A percentile compares a stretch with the other conserved stretches of the same genome.
Evolutionary conservation across 208 protist species (phyloP).

Genomic region (Angomonas ambiguus): DNA sequence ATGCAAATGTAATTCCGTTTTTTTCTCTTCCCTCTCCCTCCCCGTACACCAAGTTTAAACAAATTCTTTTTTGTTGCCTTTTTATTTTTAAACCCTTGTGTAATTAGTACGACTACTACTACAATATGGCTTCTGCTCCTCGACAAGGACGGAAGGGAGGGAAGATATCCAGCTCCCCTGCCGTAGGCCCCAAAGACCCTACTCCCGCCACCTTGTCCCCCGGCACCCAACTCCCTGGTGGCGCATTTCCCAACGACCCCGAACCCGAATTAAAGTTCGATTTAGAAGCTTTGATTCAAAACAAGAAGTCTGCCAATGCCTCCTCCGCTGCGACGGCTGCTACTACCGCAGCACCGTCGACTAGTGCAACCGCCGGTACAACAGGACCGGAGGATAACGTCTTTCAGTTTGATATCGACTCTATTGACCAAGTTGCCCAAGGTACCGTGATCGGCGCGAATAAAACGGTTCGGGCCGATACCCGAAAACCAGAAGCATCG

Average conservation of each 20-base stretch:
- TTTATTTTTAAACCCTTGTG: slow-evolving; percentile 5
- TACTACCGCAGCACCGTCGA: slow-evolving; percentile 10
- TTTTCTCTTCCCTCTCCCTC: neutral
- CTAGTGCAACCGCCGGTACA: slow-evolving; percentile 6
- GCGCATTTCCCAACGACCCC: slow-evolving; percentile 14
- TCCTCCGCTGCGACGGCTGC: slow-evolving; percentile 4
- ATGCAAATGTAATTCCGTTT: neutral
- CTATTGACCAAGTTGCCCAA: slow-evolving; percentile 75
- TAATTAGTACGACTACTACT: neutral
- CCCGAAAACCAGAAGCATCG: slow-evolving; percentile 40
- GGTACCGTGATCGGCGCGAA: slow-evolving; percentile 74
- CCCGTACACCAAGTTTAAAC: neutral
- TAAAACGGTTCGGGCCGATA: slow-evolving; percentile 63
- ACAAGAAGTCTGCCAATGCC: slow-evolving; percentile 8
- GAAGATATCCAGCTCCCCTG: slow-evolving; percentile 70
- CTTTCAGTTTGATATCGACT: slow-evolving; percentile 82
- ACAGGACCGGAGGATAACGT: slow-evolving; percentile 41
- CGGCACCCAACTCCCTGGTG: slow-evolving; percentile 31
- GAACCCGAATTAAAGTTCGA: slow-evolving; percentile 4
- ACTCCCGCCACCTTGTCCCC: slow-evolving; percentile 56
- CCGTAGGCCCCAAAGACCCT: slow-evolving; percentile 25
- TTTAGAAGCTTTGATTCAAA: slow-evolving; percentile 1
- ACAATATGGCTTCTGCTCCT: slow-evolving; percentile 19
- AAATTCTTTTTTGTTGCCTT: slow-evolving; percentile 1
- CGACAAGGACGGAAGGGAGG: slow-evolving; percentile 85